A percentile compares a stretch with the other conserved stretches of the same genome.
These are phyloP conservation scores for Gastrolobium bilobum DNA, from an alignment of 306 rosid species.

Conservation along the genomic window DNA sequence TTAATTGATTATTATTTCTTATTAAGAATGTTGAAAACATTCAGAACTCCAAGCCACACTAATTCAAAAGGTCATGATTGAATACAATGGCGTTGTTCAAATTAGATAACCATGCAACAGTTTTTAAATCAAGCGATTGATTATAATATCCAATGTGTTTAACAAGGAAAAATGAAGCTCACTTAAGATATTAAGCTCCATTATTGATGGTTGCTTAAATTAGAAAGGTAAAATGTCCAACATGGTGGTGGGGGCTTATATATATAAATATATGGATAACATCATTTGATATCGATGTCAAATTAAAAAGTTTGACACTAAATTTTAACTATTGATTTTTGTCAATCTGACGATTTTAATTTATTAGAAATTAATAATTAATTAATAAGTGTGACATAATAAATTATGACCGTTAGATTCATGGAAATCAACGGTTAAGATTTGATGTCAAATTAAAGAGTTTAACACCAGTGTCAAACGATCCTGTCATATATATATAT, in stretches of 20 bases:
- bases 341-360: too few species aligned
- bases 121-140: constrained; percentile 22
- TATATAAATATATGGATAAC: background rate
- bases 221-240: background rate
- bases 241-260: background rate
- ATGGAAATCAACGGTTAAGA: too few species aligned
- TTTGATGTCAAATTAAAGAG: too few species aligned
- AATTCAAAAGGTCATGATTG: constrained; percentile 25
- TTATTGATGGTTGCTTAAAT: constrained; percentile 14
- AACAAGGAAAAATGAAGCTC: background rate
- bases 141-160: background rate
- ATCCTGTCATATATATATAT: too few species aligned
- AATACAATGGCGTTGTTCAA: constrained; percentile 2
- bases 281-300: too few species aligned
- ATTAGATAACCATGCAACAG: background rate
- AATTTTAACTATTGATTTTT: too few species aligned
- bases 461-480: too few species aligned
- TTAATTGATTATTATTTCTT: background rate
- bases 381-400: too few species aligned
- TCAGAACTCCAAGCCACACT: constrained; percentile 8
- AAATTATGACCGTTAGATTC: too few species aligned
- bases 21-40: constrained; percentile 16
- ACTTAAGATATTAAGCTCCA: constrained; percentile 1
- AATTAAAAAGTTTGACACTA: too few species aligned
- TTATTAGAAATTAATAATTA: too few species aligned